Conservation (phyloP, 225 moss, liverwort and hornwort species). For the Sphagnum contortum region DNA sequence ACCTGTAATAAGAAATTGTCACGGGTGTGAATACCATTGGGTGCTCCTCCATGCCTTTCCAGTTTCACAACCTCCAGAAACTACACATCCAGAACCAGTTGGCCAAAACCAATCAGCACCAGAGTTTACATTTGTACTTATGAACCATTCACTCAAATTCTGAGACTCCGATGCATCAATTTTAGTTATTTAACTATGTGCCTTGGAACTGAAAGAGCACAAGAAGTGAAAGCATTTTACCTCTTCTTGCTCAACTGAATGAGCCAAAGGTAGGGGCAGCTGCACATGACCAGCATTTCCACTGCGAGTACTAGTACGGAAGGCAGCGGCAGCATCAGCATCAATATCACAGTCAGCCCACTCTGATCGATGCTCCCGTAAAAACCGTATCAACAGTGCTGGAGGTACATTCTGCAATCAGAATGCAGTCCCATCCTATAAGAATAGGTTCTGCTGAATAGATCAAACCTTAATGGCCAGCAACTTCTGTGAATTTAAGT, state of each 20-base stretch:
- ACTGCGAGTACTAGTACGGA: constrained; percentile 40
- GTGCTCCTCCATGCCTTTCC: constrained; percentile 49
- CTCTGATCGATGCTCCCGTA: constrained; percentile 68
- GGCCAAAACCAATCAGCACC: no score
- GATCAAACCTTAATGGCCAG: no score
- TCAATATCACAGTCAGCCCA: constrained; percentile 76
- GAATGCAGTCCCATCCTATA: no score
- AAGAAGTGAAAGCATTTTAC: constrained; percentile 6
- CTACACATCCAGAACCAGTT: constrained; percentile 16
- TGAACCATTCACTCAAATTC: no score
- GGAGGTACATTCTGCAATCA: constrained; percentile 69
- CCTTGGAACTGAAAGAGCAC: no score
- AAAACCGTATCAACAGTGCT: constrained; percentile 56
- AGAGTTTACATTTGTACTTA: no score
- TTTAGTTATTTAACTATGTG: no score
- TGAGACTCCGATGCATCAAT: no score
- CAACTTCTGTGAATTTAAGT: no score
- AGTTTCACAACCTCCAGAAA: constrained; percentile 83
- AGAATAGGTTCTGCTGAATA: no score
- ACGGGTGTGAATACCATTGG: constrained; percentile 40
- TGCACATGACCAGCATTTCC: constrained; percentile 54
- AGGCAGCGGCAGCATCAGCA: constrained; percentile 57
- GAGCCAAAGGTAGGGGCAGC: constrained; percentile 64
- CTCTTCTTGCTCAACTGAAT: constrained; percentile 77
- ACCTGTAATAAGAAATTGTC: constrained; percentile 78